Evolutionary conservation across 148 eudicot species (phyloP).

Genomic region (Amaranthus hypochondriacus): DNA sequence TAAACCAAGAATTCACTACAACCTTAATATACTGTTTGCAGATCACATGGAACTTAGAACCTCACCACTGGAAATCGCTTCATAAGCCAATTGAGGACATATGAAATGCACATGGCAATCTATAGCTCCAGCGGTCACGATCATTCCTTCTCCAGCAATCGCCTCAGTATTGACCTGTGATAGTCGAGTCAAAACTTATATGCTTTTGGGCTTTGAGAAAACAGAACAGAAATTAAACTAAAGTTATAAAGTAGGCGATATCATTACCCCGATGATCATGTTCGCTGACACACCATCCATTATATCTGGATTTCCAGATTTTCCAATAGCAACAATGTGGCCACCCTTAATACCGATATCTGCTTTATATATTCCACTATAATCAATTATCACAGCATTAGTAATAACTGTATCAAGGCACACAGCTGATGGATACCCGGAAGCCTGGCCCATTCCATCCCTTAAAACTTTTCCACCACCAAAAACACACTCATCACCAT

Average conservation of each 20-base stretch:
- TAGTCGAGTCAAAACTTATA: slow-evolving; percentile 3
- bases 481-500: slow-evolving; percentile 96
- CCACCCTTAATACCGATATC: slow-evolving; percentile 92
- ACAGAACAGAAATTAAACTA: neutral
- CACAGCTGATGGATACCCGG: slow-evolving; percentile 54
- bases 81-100: slow-evolving; percentile 89
- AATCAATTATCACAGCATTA: slow-evolving; percentile 91
- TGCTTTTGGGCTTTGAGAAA: neutral
- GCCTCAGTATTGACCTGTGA: slow-evolving; percentile 89
- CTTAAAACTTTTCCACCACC: slow-evolving; percentile 96
- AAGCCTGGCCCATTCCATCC: slow-evolving; percentile 96
- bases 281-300: slow-evolving; percentile 66
- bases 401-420: slow-evolving; percentile 93
- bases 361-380: slow-evolving; percentile 82
- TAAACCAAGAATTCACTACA: neutral
- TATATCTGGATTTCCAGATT: slow-evolving; percentile 89
- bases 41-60: slow-evolving; percentile 15
- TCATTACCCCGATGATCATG: slow-evolving; percentile 76
- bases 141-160: slow-evolving; percentile 95
- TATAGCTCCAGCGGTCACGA: slow-evolving; percentile 92
- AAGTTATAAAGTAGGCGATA: slow-evolving; percentile 12
- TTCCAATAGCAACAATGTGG: slow-evolving; percentile 64
- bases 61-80: slow-evolving; percentile 95
- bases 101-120: slow-evolving; percentile 98
- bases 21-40: neutral